Evolutionary conservation across 106 monocot species (phyloP), one percentile per base, ranked within the genome.

Genomic region (Chionographis japonica): DNA sequence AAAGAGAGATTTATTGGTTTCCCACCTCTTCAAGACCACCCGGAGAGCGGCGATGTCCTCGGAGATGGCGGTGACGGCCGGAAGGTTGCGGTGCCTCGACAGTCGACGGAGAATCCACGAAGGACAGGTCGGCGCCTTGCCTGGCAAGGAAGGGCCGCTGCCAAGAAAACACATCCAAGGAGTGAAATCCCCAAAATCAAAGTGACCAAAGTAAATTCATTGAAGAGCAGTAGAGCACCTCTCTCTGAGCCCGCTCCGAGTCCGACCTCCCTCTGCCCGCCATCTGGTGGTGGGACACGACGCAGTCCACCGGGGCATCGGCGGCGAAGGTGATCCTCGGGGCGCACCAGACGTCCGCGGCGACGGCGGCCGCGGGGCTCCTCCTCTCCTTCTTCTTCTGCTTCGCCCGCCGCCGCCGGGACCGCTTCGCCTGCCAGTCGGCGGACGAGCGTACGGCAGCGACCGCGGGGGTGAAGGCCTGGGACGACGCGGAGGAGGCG

Each of bases 301-400:
- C 73, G 77, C 85, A 85, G 61, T 85, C 85, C 14, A 85, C 77
- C 35, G 85, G 77, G 2, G 77, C 85, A 8, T 81, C 76, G 10
- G 70, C 75, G 0, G 69, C 68, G 37, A 68, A 46, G 46, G 46
- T 10, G 8, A 46, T 62, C 58, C 76, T 76, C 2, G 81, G 76
- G 18, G 80, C 65, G 63, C 85, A 85, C 85, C 80, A 85, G 19
- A 85, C 68, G 58, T 85, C 85, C 40, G 54, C 60, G 14, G 42
- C 54, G 14, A 37, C 54, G 46, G 27, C 63, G 37, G 19, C 46
- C 46, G 9, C 46, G 46, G 46, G 39, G 4, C 17, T 40, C 36
- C 39, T 19, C 12, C 60, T 38, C 13, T 66, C 67, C 64, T 65
- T 50, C 61, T 70, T 61, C 64, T 73, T 67, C 68, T 51, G 52